Percentiles rank a stretch among this genome's conserved stretches.
phyloP scores from a whole-genome alignment of 108 stramenopile species.

The Craspedostauros australis region DNA sequence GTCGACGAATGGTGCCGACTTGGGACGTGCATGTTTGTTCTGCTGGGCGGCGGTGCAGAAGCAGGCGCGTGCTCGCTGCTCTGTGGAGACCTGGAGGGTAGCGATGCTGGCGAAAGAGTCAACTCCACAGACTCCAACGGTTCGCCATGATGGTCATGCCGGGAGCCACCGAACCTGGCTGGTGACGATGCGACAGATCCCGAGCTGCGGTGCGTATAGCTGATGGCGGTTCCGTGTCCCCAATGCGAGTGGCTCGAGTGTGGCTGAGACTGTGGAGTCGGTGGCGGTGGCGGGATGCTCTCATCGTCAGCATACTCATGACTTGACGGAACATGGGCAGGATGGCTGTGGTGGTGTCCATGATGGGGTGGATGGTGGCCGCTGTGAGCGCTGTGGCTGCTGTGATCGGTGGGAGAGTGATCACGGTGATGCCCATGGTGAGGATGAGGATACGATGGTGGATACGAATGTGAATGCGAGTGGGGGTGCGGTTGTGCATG shows the following conservation, averaged over 20 bases:
- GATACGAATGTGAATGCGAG: conserved; percentile 7
- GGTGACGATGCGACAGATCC: not conserved
- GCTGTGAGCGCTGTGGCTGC: not conserved
- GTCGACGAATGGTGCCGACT: too few relatives aligned
- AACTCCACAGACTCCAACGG: too few relatives aligned
- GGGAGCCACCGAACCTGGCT: not conserved
- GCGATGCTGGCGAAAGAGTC: too few relatives aligned
- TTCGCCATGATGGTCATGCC: not conserved
- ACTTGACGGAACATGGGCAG: not conserved
- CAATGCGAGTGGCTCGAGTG: too few relatives aligned
- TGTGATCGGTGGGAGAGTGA: conserved; percentile 1
- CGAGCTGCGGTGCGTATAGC: not conserved
- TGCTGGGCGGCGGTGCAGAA: too few relatives aligned
- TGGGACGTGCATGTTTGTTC: too few relatives aligned
- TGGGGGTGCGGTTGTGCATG: not conserved
- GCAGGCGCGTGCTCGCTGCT: too few relatives aligned
- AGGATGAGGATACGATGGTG: conserved; percentile 9
- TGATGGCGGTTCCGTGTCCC: not conserved
- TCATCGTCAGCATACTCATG: not conserved
- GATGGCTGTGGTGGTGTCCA: conserved; percentile 3
- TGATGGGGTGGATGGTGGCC: not conserved
- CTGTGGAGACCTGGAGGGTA: too few relatives aligned
- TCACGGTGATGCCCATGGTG: not conserved
- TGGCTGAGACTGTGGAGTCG: not conserved
- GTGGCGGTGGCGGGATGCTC: not conserved